These are phyloP conservation scores for Tolypocladium paradoxum DNA, from an alignment of 2,329 filamentous ascomycete species.

Conservation along the genomic window DNA sequence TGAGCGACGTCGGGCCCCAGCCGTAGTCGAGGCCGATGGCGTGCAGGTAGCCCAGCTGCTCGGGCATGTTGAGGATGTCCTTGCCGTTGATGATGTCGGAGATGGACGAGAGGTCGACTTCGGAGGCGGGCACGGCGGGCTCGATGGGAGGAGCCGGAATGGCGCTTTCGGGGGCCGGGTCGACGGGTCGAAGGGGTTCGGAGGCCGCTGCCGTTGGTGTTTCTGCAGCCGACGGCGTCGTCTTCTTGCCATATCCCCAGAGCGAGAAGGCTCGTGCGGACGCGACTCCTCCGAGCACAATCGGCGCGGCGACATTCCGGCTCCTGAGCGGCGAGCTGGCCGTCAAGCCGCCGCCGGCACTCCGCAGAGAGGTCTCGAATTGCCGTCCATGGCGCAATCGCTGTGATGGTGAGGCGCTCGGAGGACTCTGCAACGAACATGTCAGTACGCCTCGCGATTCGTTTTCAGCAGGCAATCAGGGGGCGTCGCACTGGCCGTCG, in stretches of 20 bases:
- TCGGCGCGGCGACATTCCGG: conserved; percentile 12
- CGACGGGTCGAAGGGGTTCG: conserved; percentile 3
- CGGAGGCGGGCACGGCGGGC: conserved; percentile 13
- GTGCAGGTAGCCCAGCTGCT: conserved; percentile 73
- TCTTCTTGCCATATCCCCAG: conserved; percentile 23
- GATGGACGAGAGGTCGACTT: conserved; percentile 23
- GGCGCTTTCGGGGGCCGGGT: conserved; percentile 4
- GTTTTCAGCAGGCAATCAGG: not conserved
- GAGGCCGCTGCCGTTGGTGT: conserved; percentile 9
- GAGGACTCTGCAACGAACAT: conserved; percentile 7
- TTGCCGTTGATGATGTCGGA: conserved; percentile 24
- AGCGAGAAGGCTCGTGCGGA: conserved; percentile 21
- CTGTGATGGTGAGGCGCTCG: conserved; percentile 15
- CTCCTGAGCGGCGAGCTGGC: conserved; percentile 12
- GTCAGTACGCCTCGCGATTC: conserved; percentile 9
- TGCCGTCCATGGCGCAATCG: conserved; percentile 22
- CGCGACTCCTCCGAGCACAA: conserved; percentile 19
- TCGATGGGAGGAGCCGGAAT: conserved; percentile 10
- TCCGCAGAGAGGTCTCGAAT: conserved; percentile 22
- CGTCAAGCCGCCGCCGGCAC: conserved; percentile 9
- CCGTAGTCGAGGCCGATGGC: conserved; percentile 80
- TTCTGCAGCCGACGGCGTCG: conserved; percentile 8
- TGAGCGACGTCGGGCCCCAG: conserved; percentile 61
- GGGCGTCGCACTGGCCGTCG: conserved; percentile 8
- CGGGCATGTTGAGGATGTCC: conserved; percentile 50